Conservation (phyloP, 148 eudicot species). For the Arbutus unedo region DNA sequence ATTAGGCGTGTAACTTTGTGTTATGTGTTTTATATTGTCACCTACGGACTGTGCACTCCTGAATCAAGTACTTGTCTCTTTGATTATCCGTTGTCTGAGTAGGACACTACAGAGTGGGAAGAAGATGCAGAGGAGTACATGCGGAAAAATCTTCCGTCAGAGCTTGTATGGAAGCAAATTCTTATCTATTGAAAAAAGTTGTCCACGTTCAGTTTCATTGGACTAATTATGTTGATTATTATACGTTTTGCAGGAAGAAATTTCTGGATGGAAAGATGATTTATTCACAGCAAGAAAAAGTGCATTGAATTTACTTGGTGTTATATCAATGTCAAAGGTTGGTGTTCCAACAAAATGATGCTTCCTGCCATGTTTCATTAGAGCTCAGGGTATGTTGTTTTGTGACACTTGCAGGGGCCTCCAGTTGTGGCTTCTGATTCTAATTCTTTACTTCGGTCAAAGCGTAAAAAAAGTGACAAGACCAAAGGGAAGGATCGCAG, state of each 20-base stretch:
- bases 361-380: background rate
- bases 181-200: background rate
- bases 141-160: slow-evolving; percentile 76
- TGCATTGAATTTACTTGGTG: slow-evolving; percentile 77
- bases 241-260: slow-evolving; percentile 52
- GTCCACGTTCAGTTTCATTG: background rate
- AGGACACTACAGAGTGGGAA: slow-evolving; percentile 81
- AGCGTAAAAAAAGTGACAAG: slow-evolving; percentile 79
- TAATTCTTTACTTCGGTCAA: slow-evolving; percentile 40
- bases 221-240: slow-evolving; percentile 8
- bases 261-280: slow-evolving; percentile 78
- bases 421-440: slow-evolving; percentile 38
- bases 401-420: slow-evolving; percentile 59
- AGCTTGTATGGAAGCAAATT: slow-evolving; percentile 41
- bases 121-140: slow-evolving; percentile 79
- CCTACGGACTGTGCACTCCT: background rate
- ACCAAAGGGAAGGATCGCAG: slow-evolving; percentile 49
- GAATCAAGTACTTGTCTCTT: slow-evolving; percentile 4
- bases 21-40: background rate
- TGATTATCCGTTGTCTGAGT: slow-evolving; percentile 22
- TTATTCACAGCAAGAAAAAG: slow-evolving; percentile 72
- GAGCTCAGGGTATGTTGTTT: slow-evolving; percentile 6
- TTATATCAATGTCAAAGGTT: slow-evolving; percentile 78
- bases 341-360: slow-evolving; percentile 8
- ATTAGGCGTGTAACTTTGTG: background rate